These are phyloP conservation scores for Claviceps pazoutovae DNA, from an alignment of 2,329 filamentous ascomycete species.

Conservation along the genomic window DNA sequence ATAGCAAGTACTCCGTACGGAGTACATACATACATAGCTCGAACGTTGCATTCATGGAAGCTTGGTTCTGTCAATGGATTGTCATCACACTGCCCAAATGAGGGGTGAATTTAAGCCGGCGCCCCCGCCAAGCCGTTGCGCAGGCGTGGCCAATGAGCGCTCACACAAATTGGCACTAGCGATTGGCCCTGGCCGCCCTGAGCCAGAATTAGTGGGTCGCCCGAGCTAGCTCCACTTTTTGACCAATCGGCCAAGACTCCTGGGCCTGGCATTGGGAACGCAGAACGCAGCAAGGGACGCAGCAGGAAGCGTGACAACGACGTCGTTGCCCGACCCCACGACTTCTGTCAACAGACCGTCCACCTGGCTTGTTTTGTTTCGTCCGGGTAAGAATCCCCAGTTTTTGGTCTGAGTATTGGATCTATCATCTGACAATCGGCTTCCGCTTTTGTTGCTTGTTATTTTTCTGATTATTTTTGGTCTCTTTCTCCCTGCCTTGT, in stretches of 20 bases:
- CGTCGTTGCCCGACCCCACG: slow-evolving; percentile 1
- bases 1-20: too few relatives aligned
- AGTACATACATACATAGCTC: too few relatives aligned
- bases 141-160: neutral
- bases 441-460: neutral
- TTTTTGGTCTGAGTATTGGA: neutral
- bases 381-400: neutral
- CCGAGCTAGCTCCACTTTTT: neutral
- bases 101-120: neutral
- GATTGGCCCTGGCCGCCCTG: neutral
- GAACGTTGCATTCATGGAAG: too few relatives aligned
- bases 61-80: too few relatives aligned
- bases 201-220: neutral
- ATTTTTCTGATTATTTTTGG: neutral
- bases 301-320: neutral
- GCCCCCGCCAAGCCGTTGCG: neutral
- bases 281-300: neutral
- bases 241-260: neutral
- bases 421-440: neutral
- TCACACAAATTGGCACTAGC: neutral
- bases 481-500: neutral
- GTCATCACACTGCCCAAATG: neutral
- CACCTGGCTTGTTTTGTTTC: slow-evolving; percentile 3
- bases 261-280: neutral
- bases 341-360: slow-evolving; percentile 2